Base-by-base conservation (phyloP, 208 protist species). In the Angomonas deanei region DNA sequence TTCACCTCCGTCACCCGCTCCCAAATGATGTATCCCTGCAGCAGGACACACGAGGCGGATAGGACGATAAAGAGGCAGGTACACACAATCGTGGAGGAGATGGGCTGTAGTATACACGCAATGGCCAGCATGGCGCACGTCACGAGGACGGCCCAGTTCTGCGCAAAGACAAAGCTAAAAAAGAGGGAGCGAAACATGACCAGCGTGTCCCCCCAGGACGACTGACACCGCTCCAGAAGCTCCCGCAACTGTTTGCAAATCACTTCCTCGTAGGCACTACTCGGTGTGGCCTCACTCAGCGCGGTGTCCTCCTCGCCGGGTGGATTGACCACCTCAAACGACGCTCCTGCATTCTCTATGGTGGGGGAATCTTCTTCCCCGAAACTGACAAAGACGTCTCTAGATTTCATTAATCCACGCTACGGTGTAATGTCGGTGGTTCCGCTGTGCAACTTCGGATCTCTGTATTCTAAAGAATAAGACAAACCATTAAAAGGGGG, bases 21-120 rank as follows among this genome's bases (percentile, higher is more conserved):
- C 84, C 85, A 92, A 28, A 90, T 78, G 32, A 92, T 65, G 52
- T 88, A 91, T 2, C 78, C 72, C 74, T 92, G 85, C 33, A 91
- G 58, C 33, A 61, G 30, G 13, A 80, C 74, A 57, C 72, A 89
- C 10, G 82, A 23, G 15, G 73, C 66, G 59, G 90, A 92, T 15
- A 95, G 54, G 15, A 85, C 49, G 21, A 80, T 61, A 70, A 91
- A 86, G 5, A 95, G 30, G 2, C 69, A 53, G 15, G 78, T 85
- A 68, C 80, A 91, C 24, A 84, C 28, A 6, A 91, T 64, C 15
- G 78, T 84, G 33, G 81, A 69, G 28, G 68, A 33, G 33, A 60
- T 66, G 2, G 79, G 82, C 50, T 79, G 75, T 11, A 88, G 38
- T 11, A 82, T 33, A 53, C 83, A 91, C 3, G 83, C 84, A 23